These are phyloP conservation scores for Inosperma sp. DNA, from an alignment of 768 basidiomycete genomes.

Conservation along the genomic window DNA sequence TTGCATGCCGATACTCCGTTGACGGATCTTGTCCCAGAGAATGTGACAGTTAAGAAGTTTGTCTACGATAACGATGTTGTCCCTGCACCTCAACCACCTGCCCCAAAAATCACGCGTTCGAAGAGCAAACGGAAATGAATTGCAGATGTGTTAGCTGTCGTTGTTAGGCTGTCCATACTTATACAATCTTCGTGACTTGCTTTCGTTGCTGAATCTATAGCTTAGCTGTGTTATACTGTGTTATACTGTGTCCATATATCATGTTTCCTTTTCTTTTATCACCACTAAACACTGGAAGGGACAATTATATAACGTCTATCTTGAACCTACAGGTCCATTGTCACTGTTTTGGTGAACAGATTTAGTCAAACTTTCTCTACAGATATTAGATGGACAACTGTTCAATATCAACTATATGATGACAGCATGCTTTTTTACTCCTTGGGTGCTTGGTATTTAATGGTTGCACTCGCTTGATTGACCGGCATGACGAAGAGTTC, in stretches of 20 bases:
- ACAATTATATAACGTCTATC: no score
- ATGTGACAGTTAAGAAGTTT: conserved; percentile 70
- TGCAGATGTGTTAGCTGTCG: background rate
- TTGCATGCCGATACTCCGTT: conserved; percentile 52
- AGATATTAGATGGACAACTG: conserved; percentile 11
- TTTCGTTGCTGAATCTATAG: no score
- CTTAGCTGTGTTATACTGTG: no score
- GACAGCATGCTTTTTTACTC: conserved; percentile 24
- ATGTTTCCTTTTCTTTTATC: no score
- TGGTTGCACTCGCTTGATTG: conserved; percentile 68
- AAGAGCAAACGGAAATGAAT: conserved; percentile 43
- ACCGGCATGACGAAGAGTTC: conserved; percentile 74
- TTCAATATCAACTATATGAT: conserved; percentile 12
- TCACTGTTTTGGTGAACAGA: conserved; percentile 18
- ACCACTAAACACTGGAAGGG: no score
- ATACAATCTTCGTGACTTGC: no score
- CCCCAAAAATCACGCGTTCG: conserved; percentile 53
- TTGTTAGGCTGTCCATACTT: conserved; percentile 2
- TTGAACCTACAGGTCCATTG: no score
- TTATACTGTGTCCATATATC: no score
- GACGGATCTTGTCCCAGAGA: conserved; percentile 56
- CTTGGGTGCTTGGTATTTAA: conserved; percentile 52
- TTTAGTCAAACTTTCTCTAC: no score
- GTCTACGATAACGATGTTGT: conserved; percentile 72
- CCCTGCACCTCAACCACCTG: conserved; percentile 25